phyloP scores from a whole-genome alignment of 306 rosid species.

The Alnus glutinosa region DNA sequence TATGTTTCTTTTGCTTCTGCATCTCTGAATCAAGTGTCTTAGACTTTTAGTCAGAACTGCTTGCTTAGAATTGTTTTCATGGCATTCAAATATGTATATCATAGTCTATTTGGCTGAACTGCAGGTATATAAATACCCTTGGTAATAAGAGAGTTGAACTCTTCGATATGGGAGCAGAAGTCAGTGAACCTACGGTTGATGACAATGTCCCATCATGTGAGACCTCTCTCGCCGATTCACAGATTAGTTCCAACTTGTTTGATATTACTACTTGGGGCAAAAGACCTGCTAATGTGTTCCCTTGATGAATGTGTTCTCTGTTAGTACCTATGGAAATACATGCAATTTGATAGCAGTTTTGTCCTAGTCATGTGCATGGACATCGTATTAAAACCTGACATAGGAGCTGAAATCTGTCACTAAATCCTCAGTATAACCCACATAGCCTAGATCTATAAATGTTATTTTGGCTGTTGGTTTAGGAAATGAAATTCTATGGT shows the following conservation, averaged over 20 bases:
- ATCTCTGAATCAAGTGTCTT: no score
- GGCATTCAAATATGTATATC: constrained; percentile 14
- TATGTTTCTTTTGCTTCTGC: no score
- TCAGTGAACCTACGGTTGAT: constrained; percentile 76
- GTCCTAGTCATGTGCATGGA: background rate
- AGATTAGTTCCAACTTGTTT: constrained; percentile 4
- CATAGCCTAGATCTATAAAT: no score
- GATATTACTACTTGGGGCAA: background rate
- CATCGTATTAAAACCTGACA: no score
- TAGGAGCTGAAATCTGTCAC: no score
- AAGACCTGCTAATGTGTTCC: background rate
- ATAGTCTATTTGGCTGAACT: constrained; percentile 31
- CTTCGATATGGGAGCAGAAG: constrained; percentile 91
- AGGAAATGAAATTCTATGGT: no score
- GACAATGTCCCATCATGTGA: constrained; percentile 89
- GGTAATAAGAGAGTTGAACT: constrained; percentile 93
- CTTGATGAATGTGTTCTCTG: background rate
- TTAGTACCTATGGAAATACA: background rate
- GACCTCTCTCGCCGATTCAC: constrained; percentile 17
- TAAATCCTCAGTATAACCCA: no score
- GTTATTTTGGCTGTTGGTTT: no score
- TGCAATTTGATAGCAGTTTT: background rate
- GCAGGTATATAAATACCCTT: constrained; percentile 84
- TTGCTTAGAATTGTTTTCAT: background rate
- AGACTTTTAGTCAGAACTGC: no score